Evolutionary conservation across 192 early-diverging fungal species (phyloP), one percentile per base, ranked within the genome.

Genomic region (Rhizophagus clarus): DNA sequence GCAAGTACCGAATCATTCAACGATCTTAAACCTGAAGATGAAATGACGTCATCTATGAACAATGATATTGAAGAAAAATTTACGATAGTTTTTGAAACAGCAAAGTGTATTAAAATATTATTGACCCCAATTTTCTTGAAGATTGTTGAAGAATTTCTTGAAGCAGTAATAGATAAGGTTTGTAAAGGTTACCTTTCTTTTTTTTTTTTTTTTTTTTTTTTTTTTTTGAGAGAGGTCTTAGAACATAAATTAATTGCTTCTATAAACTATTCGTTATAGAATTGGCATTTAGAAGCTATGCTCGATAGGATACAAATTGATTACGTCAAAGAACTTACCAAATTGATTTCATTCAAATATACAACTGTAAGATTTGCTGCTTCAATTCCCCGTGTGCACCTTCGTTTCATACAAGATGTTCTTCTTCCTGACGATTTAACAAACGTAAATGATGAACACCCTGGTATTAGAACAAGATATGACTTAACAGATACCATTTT

Each of bases 321-420:
- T 32, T 92, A 93, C 74, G 90, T 91, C 45, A 84, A 82, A 7
- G 82, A 89, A 24, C 79, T 94, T 42, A 90, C 88, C 1, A 63
- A 84, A n/a, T 83, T 85, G 42, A 82, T 89, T 32, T 83, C 86
- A 2, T 86, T 86, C 69, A 83, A 88, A 79, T 84, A 85, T 61
- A 82, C 85, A 17, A 88, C 85, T 24, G 84, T 85, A 26, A 84
- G 87, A 72, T 86, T 93, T 62, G 82, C 88, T 11, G 76, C 91
- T 12, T 88, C 83, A 63, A 80, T 90, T 26, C 91, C 90, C 10
- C 82, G 84, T 31, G 72, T 89, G 6, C 89, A 92, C 42, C 72
- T 92, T 9, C 91, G 89, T 20, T 90, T 89, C 66, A 92, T 95
- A 72, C 93, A 95, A 81, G 92, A 95, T 76, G 90, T 93, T 7